Base-by-base conservation (phyloP, 208 protist species). In the Kentomonas sorsogonicus region DNA sequence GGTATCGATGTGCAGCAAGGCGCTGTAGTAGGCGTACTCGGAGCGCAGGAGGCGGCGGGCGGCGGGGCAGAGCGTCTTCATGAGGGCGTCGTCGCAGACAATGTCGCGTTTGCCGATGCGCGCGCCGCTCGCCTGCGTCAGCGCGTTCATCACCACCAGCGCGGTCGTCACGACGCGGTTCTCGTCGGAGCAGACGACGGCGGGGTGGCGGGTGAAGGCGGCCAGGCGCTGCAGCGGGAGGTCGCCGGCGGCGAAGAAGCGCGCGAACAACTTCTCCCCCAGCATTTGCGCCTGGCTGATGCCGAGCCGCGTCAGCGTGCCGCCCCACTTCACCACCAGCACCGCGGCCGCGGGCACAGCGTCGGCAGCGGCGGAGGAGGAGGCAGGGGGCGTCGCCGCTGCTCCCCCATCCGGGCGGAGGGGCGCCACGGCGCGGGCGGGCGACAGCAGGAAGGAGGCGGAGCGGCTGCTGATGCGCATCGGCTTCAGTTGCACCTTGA, bases 241-340 rank as follows among this genome's bases (percentile, higher is more conserved):
- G 40, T 83, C 76, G 10, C 76, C 76, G 3, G 71, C 70, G 15
- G 76, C 76, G 56, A 75, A 77, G 58, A 83, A 83, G 47, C 76
- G 76, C 5, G 76, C 71, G 30, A 83, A 77, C 7, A 83, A 46
- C 26, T 68, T 69, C 46, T 83, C 72, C 4, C 77, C 77, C 44
- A 80, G 70, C 31, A 72, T 54, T 33, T 68, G 64, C 4, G 77
- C 73, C 51, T 80, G 77, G 13, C 56, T 47, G 56, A 76, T 68
- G 44, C 77, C 77, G 18, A 69, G 58, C 31, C 57, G 47, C 29
- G 77, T 85, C 45, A 79, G 63, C 26, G 72, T 64, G 10, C 77
- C 77, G 16, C 77, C 77, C 77, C 77, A 85, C 64, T 85, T 85
- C 36, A 80, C 69, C 48, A 85, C 69, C 1, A 80, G 52, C 46